These are phyloP conservation scores for Penicillium bovifimosum DNA, from an alignment of 495 filamentous ascomycete genomes.

Conservation along the genomic window DNA sequence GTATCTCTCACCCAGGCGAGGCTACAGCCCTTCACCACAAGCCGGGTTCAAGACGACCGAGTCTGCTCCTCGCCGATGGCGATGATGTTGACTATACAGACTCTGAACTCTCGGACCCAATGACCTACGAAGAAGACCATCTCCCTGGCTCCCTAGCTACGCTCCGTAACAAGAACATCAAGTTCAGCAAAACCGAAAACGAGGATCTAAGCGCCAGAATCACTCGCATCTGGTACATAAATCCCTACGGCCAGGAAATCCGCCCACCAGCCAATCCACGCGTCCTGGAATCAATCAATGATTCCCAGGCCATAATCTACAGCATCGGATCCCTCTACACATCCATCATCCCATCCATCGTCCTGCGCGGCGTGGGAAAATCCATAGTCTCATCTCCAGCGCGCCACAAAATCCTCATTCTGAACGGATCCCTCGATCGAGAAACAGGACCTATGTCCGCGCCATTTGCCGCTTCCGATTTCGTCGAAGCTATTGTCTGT, in stretches of 20 bases:
- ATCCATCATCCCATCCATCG: constrained; percentile 61
- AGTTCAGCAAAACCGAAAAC: constrained; percentile 67
- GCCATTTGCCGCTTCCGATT: constrained; percentile 68
- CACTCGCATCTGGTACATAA: constrained; percentile 90
- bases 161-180: constrained; percentile 71
- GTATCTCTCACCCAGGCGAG: constrained; percentile 78
- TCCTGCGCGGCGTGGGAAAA: constrained; percentile 42
- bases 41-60: constrained; percentile 29
- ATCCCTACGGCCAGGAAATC: constrained; percentile 91
- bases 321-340: constrained; percentile 89
- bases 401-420: constrained; percentile 72
- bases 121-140: constrained; percentile 70
- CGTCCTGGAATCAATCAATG: constrained; percentile 59
- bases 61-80: constrained; percentile 40
- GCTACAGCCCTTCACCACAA: constrained; percentile 44
- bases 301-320: constrained; percentile 69
- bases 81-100: constrained; percentile 60
- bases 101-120: constrained; percentile 45
- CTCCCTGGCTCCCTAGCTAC: constrained; percentile 78
- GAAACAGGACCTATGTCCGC: constrained; percentile 65
- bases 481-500: constrained; percentile 68
- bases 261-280: constrained; percentile 72
- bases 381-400: constrained; percentile 38
- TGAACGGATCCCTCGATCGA: constrained; percentile 77
- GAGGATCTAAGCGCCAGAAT: constrained; percentile 73